Base-by-base conservation (phyloP, 192 early-diverging fungal genomes). In the Phlyctochytrium arcticum region DNA sequence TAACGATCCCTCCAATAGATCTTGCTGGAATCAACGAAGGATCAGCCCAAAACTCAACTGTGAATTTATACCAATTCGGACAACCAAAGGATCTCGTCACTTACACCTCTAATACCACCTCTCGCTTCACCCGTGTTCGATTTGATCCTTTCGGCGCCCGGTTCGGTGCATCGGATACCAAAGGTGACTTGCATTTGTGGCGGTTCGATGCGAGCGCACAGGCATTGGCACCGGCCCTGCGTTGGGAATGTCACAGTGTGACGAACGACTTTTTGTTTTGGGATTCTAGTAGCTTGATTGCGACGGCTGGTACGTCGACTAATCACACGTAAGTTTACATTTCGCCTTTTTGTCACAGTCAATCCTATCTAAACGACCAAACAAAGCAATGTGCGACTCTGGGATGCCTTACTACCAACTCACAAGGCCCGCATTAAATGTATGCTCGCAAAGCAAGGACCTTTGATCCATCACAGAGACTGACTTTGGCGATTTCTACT, bases 121-220 rank as follows among this genome's bases (percentile, higher is more conserved):
- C 83, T 60, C 75, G 62, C 33, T 48, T 80, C 46, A 71, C 69
- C 15, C 48, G 64, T 35, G 62, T 60, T 48, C 87, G 85, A 37
- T 93, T 93, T 80, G 91, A 93, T 62, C 79, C 82, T 1, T 90
- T 83, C 67, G 91, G 91, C 3, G 83, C 82, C 54, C 83, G 87
- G 37, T 93, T 93, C 78, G 91, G 87, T 23, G 87, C 84, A 2
- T 74, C 71, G 3, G 90, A 91, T 70, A 72, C 65, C 31, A 80
- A 83, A 33, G 91, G 91, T 10, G 75, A 80, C 23, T 46, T 93
- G 23, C 76, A 78, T 47, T 72, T 93, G 35, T 93, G 89, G 89
- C 74, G 81, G 39, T 92, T 93, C 69, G 90, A 91, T 64, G 76
- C 87, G 15, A 81, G 78, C 46, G 65, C 78, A 24, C 72, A 82